Base-by-base conservation (phyloP, 768 basidiomycete genomes). In the Podaxis sp. region DNA sequence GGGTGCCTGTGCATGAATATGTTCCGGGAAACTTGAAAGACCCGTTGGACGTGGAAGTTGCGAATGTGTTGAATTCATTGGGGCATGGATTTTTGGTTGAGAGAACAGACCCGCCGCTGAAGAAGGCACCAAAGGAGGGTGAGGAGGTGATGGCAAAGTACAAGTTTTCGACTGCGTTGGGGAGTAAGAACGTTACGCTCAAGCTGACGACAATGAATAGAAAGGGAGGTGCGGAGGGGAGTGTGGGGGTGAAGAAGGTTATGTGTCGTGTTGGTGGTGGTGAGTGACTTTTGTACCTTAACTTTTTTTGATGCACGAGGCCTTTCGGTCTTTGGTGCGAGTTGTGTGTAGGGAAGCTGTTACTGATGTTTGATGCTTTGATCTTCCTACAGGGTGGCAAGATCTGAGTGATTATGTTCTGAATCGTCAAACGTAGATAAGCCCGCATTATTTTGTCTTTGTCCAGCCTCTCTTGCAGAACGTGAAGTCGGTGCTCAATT, bases 261-360 rank as follows among this genome's bases (percentile, higher is more conserved):
- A 90, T 96, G 89, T 93, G 90, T 76, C 87, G 93, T 64, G 89
- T 95, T 65, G 93, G 93, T 52, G 92, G 91, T 74, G 92, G 92
- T 88, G 66, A 70, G 86, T 79, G 5, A 57, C 52, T 63, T 64
- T 39, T 57, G 40, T 61, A 22, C 26, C 4, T 30, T 44, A 11
- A 12, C 38, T 44, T 42, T 19, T 38, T 30, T 2, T 60, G 15
- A 28, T 48, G 13, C 33, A 38, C 40, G 57, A 36, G 33, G 28
- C 46, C 49, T 17, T n/a, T 46, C 44, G 19, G 49, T 11, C 39
- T 52, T 60, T 60, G 13, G 13, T 38, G 49, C 33, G 28, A 33
- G 2, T 6, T 54, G 46, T 55, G 46, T 52, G 51, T 49, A 40
- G 40, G 62, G n/a, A 39, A 42, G 19, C 22, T 5, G 51, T 63